Percentiles rank a stretch among this genome's conserved stretches.
These are phyloP conservation scores for Suillus weaverae DNA, from an alignment of 768 basidiomycete genomes.

Conservation along the genomic window DNA sequence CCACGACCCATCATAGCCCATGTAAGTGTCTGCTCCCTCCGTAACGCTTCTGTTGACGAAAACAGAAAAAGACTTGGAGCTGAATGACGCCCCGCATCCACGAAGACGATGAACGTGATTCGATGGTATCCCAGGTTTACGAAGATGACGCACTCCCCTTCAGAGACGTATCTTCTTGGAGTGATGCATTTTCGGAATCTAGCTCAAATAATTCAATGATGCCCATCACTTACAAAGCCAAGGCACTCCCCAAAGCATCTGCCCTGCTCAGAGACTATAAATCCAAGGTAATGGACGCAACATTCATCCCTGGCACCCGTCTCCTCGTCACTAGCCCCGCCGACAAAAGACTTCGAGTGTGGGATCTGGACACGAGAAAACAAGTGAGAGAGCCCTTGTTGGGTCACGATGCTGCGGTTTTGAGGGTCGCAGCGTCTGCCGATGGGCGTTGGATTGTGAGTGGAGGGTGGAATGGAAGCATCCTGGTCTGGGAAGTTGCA, in stretches of 20 bases:
- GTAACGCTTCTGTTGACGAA: background rate
- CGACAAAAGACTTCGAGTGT: background rate
- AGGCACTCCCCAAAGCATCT: background rate
- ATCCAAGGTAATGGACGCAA: background rate
- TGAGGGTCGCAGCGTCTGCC: background rate
- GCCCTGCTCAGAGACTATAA: background rate
- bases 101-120: too few relatives aligned
- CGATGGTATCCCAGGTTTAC: background rate
- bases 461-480: background rate
- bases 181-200: too few relatives aligned
- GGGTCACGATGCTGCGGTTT: background rate
- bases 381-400: background rate
- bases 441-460: background rate
- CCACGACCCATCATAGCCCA: background rate
- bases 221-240: too few relatives aligned
- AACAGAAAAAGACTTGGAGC: background rate
- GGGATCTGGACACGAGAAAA: background rate
- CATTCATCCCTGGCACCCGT: background rate
- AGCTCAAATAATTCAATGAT: too few relatives aligned
- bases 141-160: too few relatives aligned
- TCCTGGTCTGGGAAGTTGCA: background rate
- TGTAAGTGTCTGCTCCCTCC: background rate
- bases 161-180: too few relatives aligned
- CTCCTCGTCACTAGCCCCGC: background rate
- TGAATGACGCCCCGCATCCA: background rate